Base-by-base conservation (phyloP, 164 flowering plant species). In the Magnolia officinalis region DNA sequence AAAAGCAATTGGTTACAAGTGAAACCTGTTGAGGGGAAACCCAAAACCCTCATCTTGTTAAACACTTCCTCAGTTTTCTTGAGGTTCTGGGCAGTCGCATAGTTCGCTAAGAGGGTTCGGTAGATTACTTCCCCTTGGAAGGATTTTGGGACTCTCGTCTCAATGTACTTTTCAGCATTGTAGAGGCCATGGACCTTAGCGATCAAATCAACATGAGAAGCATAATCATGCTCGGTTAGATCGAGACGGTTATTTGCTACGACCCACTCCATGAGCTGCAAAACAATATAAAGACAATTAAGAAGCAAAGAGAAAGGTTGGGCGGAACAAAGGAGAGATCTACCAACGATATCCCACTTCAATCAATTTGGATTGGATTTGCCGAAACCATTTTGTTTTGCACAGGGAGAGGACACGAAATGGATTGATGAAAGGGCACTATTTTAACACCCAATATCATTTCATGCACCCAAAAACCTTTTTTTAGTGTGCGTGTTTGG, bases 221-320 rank as follows among this genome's bases (percentile, higher is more conserved):
- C 92, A 87, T 96, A 91, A 80, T 96, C 91, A 75, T 85, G 82
- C 82, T 91, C 97, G n/a, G 10, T 70, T 59, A 89, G 86, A 4
- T 86, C 88, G 52, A 87, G 23, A 8, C 58, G 75, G 64, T 89
- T 83, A 6, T 75, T 84, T 65, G 80, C 76, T 76, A 92, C 93
- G 86, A 92, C 51, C 97, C 97, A 95, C 79, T 92, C 93, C 2
- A 89, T 87, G 21, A 95, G 79, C 98, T 93, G 89, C 81, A 87
- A 78, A 76, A 74, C 51, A 63, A 61, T 23, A 72, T 31, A 31
- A 68, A 13, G 9, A 37, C 21, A 74, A 76, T 45, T 24, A 67
- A 24, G 71, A 37, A 74, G 8, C 49, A 21, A 63, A 65, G 7
- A 26, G 23, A 68, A 24, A 23, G 21, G 37, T 29, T 29, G 10